Evolutionary conservation across 805 yeast species (phyloP).

Genomic region (Wickerhamomyces mucosus): DNA sequence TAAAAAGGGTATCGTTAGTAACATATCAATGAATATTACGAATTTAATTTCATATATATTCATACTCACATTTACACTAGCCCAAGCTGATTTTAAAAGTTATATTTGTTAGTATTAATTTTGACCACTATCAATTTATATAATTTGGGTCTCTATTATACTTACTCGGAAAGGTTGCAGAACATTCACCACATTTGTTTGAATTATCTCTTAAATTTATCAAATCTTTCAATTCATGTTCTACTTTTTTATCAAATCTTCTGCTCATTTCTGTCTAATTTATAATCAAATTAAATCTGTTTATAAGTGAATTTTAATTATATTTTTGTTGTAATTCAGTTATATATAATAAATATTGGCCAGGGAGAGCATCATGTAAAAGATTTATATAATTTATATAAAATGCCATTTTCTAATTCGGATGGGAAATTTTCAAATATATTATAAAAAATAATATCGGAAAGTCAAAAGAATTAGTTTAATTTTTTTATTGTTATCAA

Average conservation of each 20-base stretch:
- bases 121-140: neutral
- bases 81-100: slow-evolving; percentile 19
- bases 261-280: slow-evolving; percentile 25
- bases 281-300: no score
- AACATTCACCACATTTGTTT: slow-evolving; percentile 77
- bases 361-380: no score
- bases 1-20: neutral
- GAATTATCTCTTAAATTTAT: slow-evolving; percentile 49
- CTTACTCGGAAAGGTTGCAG: slow-evolving; percentile 46
- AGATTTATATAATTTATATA: no score
- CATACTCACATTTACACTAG: slow-evolving; percentile 20
- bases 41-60: slow-evolving; percentile 4
- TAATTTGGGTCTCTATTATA: neutral
- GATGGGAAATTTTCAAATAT: no score
- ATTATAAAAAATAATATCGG: no score
- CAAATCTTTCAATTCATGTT: slow-evolving; percentile 46
- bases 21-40: neutral
- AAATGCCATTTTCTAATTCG: no score
- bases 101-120: slow-evolving; percentile 1
- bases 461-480: no score
- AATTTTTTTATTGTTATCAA: no score
- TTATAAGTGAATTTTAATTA: no score
- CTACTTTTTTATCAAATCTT: slow-evolving; percentile 33
- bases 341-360: no score
- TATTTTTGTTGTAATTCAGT: no score